Percentiles rank a stretch among this genome's conserved stretches.
These are phyloP conservation scores for Starmerella stellata DNA, from an alignment of 805 yeast genomes.

Conservation along the genomic window DNA sequence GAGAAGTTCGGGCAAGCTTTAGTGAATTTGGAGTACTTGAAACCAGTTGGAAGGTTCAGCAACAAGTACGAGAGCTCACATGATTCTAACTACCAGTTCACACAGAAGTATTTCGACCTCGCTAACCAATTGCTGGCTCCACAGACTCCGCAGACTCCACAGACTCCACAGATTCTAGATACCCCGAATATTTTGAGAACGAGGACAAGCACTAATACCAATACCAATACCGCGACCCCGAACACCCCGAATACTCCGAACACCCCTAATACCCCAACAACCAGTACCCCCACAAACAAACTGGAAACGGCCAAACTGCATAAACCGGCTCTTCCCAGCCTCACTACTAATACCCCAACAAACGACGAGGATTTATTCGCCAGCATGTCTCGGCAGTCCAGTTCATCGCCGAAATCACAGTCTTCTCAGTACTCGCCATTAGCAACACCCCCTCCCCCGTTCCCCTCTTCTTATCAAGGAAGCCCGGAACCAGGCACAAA, in stretches of 20 bases:
- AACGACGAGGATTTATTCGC: not conserved
- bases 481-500: not conserved
- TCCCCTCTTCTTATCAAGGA: not conserved
- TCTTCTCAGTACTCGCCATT: no score
- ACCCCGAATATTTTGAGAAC: not conserved
- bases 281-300: no score
- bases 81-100: conserved; percentile 46
- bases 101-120: not conserved
- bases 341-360: no score
- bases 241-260: no score
- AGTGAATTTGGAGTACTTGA: conserved; percentile 40
- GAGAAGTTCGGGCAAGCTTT: conserved; percentile 65
- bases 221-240: no score
- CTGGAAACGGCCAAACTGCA: no score
- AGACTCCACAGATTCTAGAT: no score
- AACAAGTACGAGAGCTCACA: conserved; percentile 48
- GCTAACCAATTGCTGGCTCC: no score
- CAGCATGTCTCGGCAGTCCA: not conserved
- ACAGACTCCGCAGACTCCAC: no score
- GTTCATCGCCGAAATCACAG: not conserved
- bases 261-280: no score
- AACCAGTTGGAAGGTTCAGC: conserved; percentile 37
- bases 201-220: not conserved
- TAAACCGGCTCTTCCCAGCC: no score
- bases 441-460: not conserved